Evolutionary conservation across 1,284 basidiomycete genomes (phyloP).

Genomic region (Cryptococcus neoformans): DNA sequence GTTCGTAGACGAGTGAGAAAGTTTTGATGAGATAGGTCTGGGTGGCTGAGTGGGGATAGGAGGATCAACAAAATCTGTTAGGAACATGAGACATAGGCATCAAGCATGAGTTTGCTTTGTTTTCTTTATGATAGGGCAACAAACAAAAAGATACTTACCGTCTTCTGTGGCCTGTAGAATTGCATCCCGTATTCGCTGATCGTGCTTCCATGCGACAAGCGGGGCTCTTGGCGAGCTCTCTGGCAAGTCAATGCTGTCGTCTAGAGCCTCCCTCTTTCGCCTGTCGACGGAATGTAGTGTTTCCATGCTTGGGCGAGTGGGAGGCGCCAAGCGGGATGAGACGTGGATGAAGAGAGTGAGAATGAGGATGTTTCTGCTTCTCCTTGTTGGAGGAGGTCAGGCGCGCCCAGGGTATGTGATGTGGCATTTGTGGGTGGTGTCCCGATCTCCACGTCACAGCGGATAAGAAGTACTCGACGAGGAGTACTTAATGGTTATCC

Average conservation of each 20-base stretch:
- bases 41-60: slow-evolving; percentile 27
- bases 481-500: no score
- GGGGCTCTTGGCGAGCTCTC: slow-evolving; percentile 8
- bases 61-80: slow-evolving; percentile 8
- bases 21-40: slow-evolving; percentile 18
- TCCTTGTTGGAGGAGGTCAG: slow-evolving; percentile 1
- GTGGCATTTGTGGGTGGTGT: no score
- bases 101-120: slow-evolving; percentile 1
- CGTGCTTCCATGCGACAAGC: slow-evolving; percentile 20
- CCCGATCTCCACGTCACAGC: no score
- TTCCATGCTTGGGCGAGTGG: slow-evolving; percentile 6
- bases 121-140: background rate
- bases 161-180: slow-evolving; percentile 16
- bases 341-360: no score
- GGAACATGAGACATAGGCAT: background rate
- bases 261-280: slow-evolving; percentile 14
- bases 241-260: background rate
- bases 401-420: slow-evolving; percentile 1
- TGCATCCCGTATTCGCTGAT: slow-evolving; percentile 14
- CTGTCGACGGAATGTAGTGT: slow-evolving; percentile 18
- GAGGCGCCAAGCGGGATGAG: no score
- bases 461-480: no score
- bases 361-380: background rate
- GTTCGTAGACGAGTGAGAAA: slow-evolving; percentile 14
- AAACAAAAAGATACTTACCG: slow-evolving; percentile 9